Percentiles rank a stretch among this genome's conserved stretches.
phyloP scores from a whole-genome alignment of 2,329 filamentous ascomycete species.

The Purpureocillium lavendulum region DNA sequence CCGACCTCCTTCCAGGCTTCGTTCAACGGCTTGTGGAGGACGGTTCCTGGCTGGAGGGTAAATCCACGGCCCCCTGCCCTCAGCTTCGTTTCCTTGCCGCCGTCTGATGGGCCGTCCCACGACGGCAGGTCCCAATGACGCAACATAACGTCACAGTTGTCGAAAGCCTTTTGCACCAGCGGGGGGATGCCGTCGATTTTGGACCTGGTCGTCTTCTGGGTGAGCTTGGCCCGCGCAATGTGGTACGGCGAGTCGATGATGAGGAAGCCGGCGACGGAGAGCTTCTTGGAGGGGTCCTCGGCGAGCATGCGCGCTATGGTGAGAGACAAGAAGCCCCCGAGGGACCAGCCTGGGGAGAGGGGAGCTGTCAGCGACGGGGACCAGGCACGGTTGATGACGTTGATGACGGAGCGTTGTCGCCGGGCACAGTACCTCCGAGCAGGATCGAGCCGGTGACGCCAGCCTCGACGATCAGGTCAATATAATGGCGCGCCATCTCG shows the following conservation, averaged over 20 bases:
- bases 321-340: conserved; percentile 18
- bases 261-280: conserved; percentile 16
- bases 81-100: conserved; percentile 6
- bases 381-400: background rate
- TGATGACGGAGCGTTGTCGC: background rate
- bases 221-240: conserved; percentile 11
- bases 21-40: conserved; percentile 12
- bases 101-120: conserved; percentile 12
- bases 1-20: conserved; percentile 10
- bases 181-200: conserved; percentile 13
- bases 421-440: conserved; percentile 15
- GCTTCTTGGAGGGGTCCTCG: conserved; percentile 10
- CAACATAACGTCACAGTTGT: conserved; percentile 21
- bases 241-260: conserved; percentile 21
- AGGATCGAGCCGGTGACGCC: conserved; percentile 16
- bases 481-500: conserved; percentile 19
- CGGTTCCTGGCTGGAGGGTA: conserved; percentile 8
- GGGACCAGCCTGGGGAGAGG: conserved; percentile 17
- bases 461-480: conserved; percentile 12
- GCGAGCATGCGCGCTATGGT: conserved; percentile 16
- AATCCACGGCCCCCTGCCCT: conserved; percentile 10
- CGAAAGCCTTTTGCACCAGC: conserved; percentile 18
- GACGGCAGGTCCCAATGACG: conserved; percentile 17
- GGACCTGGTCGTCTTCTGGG: conserved; percentile 8
- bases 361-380: background rate